Evolutionary conservation across 768 basidiomycete species (phyloP), one percentile per base, ranked within the genome.

Genomic region (Butyriboletus loyo): DNA sequence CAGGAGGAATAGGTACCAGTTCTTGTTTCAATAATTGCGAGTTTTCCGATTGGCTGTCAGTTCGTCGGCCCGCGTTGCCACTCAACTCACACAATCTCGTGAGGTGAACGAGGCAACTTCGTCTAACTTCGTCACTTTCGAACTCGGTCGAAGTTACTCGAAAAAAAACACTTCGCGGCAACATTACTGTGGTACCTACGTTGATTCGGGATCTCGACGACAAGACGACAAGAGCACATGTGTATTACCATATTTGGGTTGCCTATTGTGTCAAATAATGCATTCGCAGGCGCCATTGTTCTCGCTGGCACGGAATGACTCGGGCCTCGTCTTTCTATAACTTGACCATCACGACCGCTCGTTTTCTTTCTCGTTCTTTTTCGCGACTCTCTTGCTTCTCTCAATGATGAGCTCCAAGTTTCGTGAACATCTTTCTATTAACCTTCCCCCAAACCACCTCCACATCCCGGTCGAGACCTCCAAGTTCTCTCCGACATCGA

Each of bases 401-500:
- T 43, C 11, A 4, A 50, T 46, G 55, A 69, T 67, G 67, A 54
- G 52, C 57, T 69, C 67, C 3, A 67, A 60, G 31, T 70, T 70
- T 50, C 64, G 62, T 35, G 68, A 70, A 46, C 66, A 70, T 37
- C 58, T 70, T 17, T 68, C 66, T 21, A 36, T 71, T 15, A 32
- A 53, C 28, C 34, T 40, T 36, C 54, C 60, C 19, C 44, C 53
- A 27, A 42, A 50, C 11, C 36, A 54, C 48, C 30, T 30, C n/a
- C 41, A 60, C 47, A 10, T 51, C 14, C 64, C 63, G 4, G 34
- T 70, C 45, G 70, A 71, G 50, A 51, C 53, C 4, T 77, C 77
- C 39, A 75, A 65, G 42, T 77, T 78, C 62, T 78, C 77, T 19
- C 73, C 77, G 34, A 72, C 73, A n/a, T 75, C 76, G 10, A 71